Conservation (phyloP, 805 yeast species). For the Kregervanrija pseudodelftensis region DNA sequence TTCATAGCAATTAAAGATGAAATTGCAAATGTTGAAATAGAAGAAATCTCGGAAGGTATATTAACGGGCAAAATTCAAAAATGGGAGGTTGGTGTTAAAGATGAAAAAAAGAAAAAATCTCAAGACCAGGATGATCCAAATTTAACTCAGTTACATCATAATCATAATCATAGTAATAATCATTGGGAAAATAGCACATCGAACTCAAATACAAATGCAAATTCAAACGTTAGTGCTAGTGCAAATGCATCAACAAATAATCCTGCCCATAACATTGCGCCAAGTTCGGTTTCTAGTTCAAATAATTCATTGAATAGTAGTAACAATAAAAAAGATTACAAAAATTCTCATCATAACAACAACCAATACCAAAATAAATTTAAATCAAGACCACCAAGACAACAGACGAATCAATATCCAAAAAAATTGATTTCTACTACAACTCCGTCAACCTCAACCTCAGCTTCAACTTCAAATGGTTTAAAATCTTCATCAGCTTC, state of each 20-base stretch:
- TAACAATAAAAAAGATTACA: too few relatives aligned
- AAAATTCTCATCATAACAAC: too few relatives aligned
- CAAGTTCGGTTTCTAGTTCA: too few relatives aligned
- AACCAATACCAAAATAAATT: too few relatives aligned
- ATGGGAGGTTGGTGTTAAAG: conserved; percentile 79
- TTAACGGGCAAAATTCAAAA: conserved; percentile 83
- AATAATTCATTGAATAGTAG: too few relatives aligned
- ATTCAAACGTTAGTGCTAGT: conserved; percentile 1
- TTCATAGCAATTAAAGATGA: conserved; percentile 70
- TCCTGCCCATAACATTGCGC: background rate
- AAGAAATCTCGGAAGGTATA: conserved; percentile 76
- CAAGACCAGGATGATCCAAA: conserved; percentile 10
- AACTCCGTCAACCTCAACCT: conserved; percentile 3
- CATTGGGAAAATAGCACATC: conserved; percentile 2
- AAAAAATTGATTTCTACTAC: background rate
- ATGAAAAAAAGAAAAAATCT: conserved; percentile 21
- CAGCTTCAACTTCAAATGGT: conserved; percentile 6
- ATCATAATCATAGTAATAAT: background rate
- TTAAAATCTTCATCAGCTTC: conserved; percentile 6
- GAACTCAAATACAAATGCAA: conserved; percentile 4
- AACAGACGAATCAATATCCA: conserved; percentile 1
- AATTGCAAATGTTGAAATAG: conserved; percentile 57
- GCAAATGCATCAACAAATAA: conserved; percentile 2
- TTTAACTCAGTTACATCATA: conserved; percentile 5
- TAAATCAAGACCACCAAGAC: background rate